A percentile compares a stretch with the other conserved stretches of the same genome.
These are phyloP conservation scores for Solanum megistacrolobum DNA, from an alignment of 257 asterid species.

Conservation along the genomic window DNA sequence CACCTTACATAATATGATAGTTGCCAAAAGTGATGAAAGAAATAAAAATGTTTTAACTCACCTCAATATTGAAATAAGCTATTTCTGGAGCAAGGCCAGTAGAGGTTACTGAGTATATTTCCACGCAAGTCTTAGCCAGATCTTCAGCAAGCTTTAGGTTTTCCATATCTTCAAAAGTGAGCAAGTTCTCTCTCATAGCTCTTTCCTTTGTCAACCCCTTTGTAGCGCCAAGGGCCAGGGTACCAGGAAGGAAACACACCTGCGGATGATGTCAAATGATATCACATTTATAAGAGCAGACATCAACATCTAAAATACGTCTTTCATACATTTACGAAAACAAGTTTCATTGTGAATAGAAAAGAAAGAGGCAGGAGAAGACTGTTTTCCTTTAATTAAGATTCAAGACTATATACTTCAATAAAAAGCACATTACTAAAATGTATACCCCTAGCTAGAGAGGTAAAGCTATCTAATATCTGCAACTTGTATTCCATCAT, in stretches of 20 bases:
- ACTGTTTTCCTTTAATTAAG: not conserved
- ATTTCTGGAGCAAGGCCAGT: slow-evolving; percentile 98
- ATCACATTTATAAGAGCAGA: not conserved
- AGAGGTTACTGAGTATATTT: slow-evolving; percentile 80
- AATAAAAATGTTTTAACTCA: slow-evolving; percentile 11
- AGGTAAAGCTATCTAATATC: not conserved
- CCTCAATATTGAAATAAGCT: slow-evolving; percentile 76
- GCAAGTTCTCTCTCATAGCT: slow-evolving; percentile 65
- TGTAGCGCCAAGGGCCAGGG: slow-evolving; percentile 97
- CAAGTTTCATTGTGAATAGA: not conserved
- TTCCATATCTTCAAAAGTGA: slow-evolving; percentile 80
- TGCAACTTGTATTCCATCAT: not conserved
- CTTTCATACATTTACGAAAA: not conserved
- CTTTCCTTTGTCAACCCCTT: slow-evolving; percentile 64
- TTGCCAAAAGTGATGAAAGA: not conserved
- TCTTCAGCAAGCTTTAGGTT: slow-evolving; percentile 92
- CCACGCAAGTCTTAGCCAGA: slow-evolving; percentile 73
- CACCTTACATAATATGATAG: not conserved
- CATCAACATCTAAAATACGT: not conserved
- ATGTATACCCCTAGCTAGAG: not conserved
- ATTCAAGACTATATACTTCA: not conserved
- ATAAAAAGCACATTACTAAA: not conserved
- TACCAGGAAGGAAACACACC: slow-evolving; percentile 97
- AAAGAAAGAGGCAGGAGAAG: not conserved
- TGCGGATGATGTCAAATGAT: slow-evolving; percentile 3